Conservation (phyloP, 129 eudicot genomes). For the Flaveria brownii region DNA sequence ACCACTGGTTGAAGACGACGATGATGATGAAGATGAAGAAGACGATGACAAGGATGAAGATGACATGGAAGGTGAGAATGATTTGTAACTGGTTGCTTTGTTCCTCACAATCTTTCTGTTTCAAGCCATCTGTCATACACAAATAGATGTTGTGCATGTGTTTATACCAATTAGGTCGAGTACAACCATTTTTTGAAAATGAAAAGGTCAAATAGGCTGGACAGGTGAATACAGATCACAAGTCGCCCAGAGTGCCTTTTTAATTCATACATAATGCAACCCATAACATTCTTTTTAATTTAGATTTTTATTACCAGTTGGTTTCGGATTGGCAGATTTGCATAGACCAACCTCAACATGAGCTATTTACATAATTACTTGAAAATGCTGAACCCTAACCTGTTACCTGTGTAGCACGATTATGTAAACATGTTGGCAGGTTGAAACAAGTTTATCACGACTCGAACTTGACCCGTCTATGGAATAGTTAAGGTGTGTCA, state of each 20-base stretch:
- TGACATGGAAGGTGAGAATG: constrained; percentile 29
- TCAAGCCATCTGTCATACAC: background rate
- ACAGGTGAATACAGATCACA: background rate
- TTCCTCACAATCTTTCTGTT: background rate
- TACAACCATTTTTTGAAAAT: background rate
- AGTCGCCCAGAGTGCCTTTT: too few relatives aligned
- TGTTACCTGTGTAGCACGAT: background rate
- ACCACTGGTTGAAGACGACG: constrained; percentile 37
- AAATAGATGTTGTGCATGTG: background rate
- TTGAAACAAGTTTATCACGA: background rate
- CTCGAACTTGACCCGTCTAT: background rate
- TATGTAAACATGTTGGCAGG: background rate
- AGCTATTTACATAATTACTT: background rate
- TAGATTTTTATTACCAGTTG: too few relatives aligned
- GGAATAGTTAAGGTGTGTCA: background rate
- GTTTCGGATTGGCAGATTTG: background rate
- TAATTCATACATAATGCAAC: too few relatives aligned
- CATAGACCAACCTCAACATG: background rate
- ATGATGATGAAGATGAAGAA: constrained; percentile 32
- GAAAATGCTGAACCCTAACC: background rate
- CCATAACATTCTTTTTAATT: too few relatives aligned
- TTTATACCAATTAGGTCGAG: background rate
- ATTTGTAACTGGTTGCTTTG: background rate
- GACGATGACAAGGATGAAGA: constrained; percentile 29
- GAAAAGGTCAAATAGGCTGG: background rate